Percentiles rank a stretch among this genome's conserved stretches.
Evolutionary conservation across 768 basidiomycete genomes (phyloP).

Genomic region (Porphyrellus cyaneotinctus): DNA sequence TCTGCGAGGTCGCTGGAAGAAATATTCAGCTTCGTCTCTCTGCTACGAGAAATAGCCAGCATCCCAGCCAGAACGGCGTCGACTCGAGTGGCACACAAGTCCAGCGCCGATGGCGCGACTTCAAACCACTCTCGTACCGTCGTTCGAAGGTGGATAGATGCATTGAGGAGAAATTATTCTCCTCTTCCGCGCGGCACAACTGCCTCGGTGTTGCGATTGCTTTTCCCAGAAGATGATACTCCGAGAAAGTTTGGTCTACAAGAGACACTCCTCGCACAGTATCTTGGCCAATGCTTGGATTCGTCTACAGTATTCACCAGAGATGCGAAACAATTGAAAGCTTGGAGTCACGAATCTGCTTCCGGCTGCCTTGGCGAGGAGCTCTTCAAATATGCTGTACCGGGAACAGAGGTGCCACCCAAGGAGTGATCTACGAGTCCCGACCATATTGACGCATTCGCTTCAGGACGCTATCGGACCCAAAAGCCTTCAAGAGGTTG

Average conservation of each 20-base stretch:
- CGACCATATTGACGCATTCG: conserved; percentile 5
- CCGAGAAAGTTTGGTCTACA: conserved; percentile 69
- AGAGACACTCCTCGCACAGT: conserved; percentile 53
- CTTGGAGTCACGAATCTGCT: conserved; percentile 40
- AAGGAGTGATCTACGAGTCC: background rate
- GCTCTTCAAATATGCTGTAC: conserved; percentile 39
- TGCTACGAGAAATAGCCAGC: conserved; percentile 44
- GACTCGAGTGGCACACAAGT: conserved; percentile 8
- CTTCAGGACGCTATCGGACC: conserved; percentile 24
- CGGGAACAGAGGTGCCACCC: conserved; percentile 35
- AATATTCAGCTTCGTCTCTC: conserved; percentile 43
- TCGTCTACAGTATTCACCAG: conserved; percentile 29
- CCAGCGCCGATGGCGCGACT: background rate
- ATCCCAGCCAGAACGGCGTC: conserved; percentile 19
- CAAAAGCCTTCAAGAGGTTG: conserved; percentile 47
- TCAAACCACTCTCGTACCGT: conserved; percentile 34
- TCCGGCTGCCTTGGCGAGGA: conserved; percentile 73
- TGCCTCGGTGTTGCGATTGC: conserved; percentile 58
- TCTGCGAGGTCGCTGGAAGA: conserved; percentile 1
- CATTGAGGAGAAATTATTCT: conserved; percentile 39
- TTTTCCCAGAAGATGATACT: conserved; percentile 83
- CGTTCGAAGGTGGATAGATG: conserved; percentile 42
- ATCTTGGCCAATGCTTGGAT: conserved; percentile 49
- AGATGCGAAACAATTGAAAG: conserved; percentile 27
- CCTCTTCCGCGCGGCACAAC: conserved; percentile 54